These are phyloP conservation scores for Magnusiomyces paraingens DNA, from an alignment of 1,139 yeast genomes.

Conservation along the genomic window DNA sequence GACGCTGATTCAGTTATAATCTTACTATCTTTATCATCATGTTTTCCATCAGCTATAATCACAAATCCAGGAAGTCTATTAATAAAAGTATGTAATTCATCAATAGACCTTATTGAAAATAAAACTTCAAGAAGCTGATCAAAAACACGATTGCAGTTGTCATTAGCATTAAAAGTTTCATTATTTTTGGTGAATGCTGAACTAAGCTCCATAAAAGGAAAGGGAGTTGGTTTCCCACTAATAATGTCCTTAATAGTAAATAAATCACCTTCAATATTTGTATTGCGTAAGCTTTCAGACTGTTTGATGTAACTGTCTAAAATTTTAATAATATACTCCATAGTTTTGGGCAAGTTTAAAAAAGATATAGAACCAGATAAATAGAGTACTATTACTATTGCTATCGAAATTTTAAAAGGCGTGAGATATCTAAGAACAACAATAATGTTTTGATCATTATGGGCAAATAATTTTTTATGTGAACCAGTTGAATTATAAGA, in stretches of 20 bases:
- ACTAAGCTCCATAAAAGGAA: too few relatives aligned
- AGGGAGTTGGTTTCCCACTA: too few relatives aligned
- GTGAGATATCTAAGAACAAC: slow-evolving; percentile 21
- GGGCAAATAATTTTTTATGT: too few relatives aligned
- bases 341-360: slow-evolving; percentile 17
- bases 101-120: slow-evolving; percentile 18
- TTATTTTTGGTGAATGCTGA: neutral
- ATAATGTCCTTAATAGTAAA: neutral
- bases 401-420: slow-evolving; percentile 26
- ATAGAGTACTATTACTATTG: slow-evolving; percentile 21
- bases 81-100: slow-evolving; percentile 18
- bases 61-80: slow-evolving; percentile 8
- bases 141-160: slow-evolving; percentile 4
- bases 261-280: neutral
- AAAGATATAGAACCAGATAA: slow-evolving; percentile 22
- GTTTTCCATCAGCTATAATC: slow-evolving; percentile 10
- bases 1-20: neutral
- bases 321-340: slow-evolving; percentile 22
- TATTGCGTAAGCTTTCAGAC: neutral
- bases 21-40: slow-evolving; percentile 9
- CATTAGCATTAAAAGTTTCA: neutral
- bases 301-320: slow-evolving; percentile 19
- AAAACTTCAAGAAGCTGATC: slow-evolving; percentile 16
- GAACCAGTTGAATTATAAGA: too few relatives aligned
- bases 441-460: slow-evolving; percentile 8